Base-by-base conservation (phyloP, 1,284 basidiomycete species). In the Cutaneotrichosporon sp. region DNA sequence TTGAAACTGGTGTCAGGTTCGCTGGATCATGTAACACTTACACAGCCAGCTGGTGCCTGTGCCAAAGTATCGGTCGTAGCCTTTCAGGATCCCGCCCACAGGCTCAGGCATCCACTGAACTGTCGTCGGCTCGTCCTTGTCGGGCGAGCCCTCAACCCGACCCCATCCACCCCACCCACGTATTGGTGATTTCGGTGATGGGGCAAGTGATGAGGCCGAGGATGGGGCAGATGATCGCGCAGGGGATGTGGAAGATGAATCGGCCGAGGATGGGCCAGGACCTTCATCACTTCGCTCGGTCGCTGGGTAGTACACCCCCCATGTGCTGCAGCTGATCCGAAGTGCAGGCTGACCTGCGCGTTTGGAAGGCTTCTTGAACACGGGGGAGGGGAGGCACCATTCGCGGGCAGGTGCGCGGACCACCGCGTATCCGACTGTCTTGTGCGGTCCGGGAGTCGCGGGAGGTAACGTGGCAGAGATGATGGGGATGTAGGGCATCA, bases 241-340 rank as follows among this genome's bases (percentile, higher is more conserved):
- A 10, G 8, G 17, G 14, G 17, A 38, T 48, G 16, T 35, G 44
- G 27, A 42, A 50, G 34, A 39, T 47, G 46, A 49, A 59, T 48
- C 53, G 41, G 41, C 22, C 51, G 41, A n/a, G 20, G 19, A 11
- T 22, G n/a, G n/a, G n/a, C n/a, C n/a, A n/a, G n/a, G n/a, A n/a
- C 31, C 9, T 32, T 32, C 16, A 16, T 32, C 24, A 25, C 20
- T 14, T 26, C 41, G 52, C 32, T 10, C n/a, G n/a, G 49, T 38
- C 25, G 60, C 59, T 16, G 70, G 70, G 44, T 72, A 72, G 44
- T 65, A 72, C 6, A 72, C 50, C 1, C 62, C 57, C 55, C 67
- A 72, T 9, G 61, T 60, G 12, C 67, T 59, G 50, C 64, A 49
- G 16, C 54, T 33, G 4, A 68, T 35, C 9, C 61, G 54, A 10